A percentile compares a stretch with the other conserved stretches of the same genome.
Evolutionary conservation across 345 rosid genomes (phyloP).

Genomic region (Zanthoxylum bungeanum): DNA sequence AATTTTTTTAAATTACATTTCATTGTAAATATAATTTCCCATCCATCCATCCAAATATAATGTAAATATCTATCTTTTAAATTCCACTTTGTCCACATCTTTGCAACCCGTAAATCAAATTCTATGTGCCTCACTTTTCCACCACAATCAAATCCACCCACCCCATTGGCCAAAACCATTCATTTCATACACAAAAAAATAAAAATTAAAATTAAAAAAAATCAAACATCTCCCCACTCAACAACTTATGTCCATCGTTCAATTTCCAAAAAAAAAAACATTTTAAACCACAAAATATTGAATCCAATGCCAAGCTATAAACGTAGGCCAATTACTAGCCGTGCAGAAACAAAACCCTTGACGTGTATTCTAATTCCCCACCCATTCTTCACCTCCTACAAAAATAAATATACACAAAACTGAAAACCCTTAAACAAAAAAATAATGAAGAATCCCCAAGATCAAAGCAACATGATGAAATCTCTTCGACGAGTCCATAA

Average conservation of each 20-base stretch:
- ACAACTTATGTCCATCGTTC: neutral
- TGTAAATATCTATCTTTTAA: neutral
- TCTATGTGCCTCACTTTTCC: neutral
- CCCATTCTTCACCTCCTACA: constrained; percentile 7
- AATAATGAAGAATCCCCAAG: neutral
- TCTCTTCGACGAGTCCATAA: neutral
- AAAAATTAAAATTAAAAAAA: no score
- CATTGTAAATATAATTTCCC: no score
- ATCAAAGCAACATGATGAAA: neutral
- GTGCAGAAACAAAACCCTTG: constrained; percentile 23
- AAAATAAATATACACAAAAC: neutral
- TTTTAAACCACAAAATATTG: constrained; percentile 22
- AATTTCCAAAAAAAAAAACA: neutral
- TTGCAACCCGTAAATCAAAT: neutral
- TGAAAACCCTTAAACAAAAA: neutral
- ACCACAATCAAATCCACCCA: neutral
- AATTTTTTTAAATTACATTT: no score
- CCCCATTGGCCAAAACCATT: neutral
- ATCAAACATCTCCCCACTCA: neutral
- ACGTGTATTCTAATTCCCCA: constrained; percentile 31
- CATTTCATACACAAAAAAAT: neutral
- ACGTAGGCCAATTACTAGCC: constrained; percentile 43
- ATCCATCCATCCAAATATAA: no score
- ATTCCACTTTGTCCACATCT: neutral
- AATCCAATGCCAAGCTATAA: constrained; percentile 9